Percentiles rank a stretch among this genome's conserved stretches.
Conservation (phyloP, 768 basidiomycete species). For the Arthromyces matolae region DNA sequence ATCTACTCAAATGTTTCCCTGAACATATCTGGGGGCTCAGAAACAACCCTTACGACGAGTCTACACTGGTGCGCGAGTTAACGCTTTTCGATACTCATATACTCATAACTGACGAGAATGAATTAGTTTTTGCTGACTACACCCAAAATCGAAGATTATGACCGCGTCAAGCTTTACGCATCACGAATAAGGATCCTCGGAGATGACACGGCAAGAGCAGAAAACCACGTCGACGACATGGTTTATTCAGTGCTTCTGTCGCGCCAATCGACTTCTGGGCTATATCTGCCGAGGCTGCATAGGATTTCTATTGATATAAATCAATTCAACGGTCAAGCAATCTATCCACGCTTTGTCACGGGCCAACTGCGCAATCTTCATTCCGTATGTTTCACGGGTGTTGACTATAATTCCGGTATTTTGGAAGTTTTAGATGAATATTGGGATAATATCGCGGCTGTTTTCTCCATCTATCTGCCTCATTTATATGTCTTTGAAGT, state of each 20-base stretch:
- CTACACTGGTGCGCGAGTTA: no score
- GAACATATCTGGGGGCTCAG: no score
- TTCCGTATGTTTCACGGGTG: neutral
- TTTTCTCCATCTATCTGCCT: no score
- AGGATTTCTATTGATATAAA: no score
- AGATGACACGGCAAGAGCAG: neutral
- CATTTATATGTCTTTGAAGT: no score
- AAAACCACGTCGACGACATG: neutral
- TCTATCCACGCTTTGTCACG: conserved; percentile 3
- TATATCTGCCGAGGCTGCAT: conserved; percentile 5
- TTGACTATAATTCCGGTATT: neutral
- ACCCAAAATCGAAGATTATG: conserved; percentile 3
- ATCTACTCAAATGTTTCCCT: no score
- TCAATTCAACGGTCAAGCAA: neutral
- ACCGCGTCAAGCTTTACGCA: conserved; percentile 5
- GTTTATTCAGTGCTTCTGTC: neutral
- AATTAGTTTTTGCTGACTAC: neutral
- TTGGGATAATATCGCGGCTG: neutral
- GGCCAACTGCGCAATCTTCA: neutral
- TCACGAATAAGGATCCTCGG: conserved; percentile 7
- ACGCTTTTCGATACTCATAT: no score
- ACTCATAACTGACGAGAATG: no score
- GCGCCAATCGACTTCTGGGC: neutral
- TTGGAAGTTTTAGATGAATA: no score
- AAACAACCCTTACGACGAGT: no score